Evolutionary conservation across 2,329 filamentous ascomycete genomes (phyloP).

Genomic region (Talaromyces atroroseus): DNA sequence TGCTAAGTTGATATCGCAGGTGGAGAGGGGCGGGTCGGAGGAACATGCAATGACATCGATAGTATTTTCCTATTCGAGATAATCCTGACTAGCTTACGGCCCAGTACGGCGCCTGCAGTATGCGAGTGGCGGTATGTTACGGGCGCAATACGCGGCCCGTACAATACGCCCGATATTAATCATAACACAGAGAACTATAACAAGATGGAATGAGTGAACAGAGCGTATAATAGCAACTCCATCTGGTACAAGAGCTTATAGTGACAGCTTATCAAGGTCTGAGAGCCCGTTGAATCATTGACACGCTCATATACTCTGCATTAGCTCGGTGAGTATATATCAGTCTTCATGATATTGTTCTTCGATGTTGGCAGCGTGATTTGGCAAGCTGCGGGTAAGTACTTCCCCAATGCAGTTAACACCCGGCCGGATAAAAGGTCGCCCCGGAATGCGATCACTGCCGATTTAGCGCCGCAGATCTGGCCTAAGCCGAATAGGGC

Average conservation of each 20-base stretch:
- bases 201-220: too few relatives aligned
- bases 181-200: neutral
- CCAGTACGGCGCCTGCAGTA: neutral
- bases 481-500: neutral
- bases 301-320: too few relatives aligned
- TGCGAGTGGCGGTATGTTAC: neutral
- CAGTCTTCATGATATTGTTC: too few relatives aligned
- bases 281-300: too few relatives aligned
- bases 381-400: neutral
- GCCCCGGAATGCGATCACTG: neutral
- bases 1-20: slow-evolving; percentile 5
- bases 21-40: neutral
- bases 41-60: neutral
- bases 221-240: too few relatives aligned
- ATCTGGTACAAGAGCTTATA: too few relatives aligned
- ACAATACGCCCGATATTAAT: neutral
- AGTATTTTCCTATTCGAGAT: slow-evolving; percentile 14
- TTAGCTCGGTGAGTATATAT: too few relatives aligned
- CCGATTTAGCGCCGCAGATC: neutral
- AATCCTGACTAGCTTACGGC: neutral
- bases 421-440: slow-evolving; percentile 1
- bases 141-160: neutral
- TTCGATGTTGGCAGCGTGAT: too few relatives aligned
- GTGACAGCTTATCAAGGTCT: too few relatives aligned
- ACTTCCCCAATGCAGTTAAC: slow-evolving; percentile 9